Evolutionary conservation across 2,329 filamentous ascomycete species (phyloP).

Genomic region (Mariannaea sp.): DNA sequence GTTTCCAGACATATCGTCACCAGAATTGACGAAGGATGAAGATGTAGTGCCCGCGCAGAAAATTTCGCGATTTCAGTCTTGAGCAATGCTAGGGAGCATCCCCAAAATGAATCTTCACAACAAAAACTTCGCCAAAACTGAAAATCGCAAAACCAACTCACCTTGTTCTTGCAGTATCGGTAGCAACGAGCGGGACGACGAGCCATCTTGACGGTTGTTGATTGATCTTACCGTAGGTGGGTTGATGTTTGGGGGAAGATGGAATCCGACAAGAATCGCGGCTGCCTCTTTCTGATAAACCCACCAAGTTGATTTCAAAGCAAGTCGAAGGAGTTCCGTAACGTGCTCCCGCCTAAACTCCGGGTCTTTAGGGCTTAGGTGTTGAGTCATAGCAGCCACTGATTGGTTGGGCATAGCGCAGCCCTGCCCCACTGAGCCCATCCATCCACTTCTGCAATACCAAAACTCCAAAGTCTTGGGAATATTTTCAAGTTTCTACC

Average conservation of each 20-base stretch:
- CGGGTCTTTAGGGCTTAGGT: slow-evolving; percentile 49
- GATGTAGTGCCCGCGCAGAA: slow-evolving; percentile 1
- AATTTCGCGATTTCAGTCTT: slow-evolving; percentile 20
- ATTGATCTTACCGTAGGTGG: slow-evolving; percentile 43
- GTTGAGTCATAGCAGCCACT: slow-evolving; percentile 3
- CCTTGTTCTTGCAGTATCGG: slow-evolving; percentile 99
- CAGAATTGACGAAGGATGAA: slow-evolving; percentile 6
- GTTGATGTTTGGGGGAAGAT: slow-evolving; percentile 46
- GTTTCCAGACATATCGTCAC: slow-evolving; percentile 2
- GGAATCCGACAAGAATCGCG: slow-evolving; percentile 36
- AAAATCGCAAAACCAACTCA: slow-evolving; percentile 56
- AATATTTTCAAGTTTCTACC: slow-evolving; percentile 35
- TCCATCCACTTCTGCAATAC: slow-evolving; percentile 25
- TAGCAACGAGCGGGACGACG: slow-evolving; percentile 99
- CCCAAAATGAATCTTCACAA: too few species aligned
- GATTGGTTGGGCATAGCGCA: slow-evolving; percentile 36
- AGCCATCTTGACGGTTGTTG: slow-evolving; percentile 86
- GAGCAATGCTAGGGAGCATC: too few species aligned
- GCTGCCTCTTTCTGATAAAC: slow-evolving; percentile 40
- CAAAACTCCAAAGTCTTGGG: slow-evolving; percentile 33
- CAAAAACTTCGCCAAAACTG: slow-evolving; percentile 18
- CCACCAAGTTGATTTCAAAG: slow-evolving; percentile 60
- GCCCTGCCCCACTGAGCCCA: slow-evolving; percentile 31
- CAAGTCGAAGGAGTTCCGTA: slow-evolving; percentile 43
- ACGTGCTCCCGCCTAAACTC: slow-evolving; percentile 45